These are phyloP conservation scores for Plasmodium reichenowi DNA, from an alignment of 169 alveolate species.

Conservation along the genomic window DNA sequence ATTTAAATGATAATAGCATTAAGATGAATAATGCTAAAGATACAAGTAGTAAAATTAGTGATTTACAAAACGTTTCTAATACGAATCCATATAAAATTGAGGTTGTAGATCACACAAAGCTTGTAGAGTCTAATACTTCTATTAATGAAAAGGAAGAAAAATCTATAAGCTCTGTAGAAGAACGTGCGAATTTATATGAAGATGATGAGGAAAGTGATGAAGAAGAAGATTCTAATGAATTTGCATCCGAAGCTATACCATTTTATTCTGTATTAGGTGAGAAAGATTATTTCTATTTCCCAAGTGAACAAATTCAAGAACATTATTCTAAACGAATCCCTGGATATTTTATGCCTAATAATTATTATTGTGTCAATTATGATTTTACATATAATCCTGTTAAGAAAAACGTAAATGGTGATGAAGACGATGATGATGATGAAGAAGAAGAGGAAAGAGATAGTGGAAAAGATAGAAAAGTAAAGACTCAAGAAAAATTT, in stretches of 20 bases:
- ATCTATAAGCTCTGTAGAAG: not conserved
- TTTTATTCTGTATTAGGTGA: slow-evolving; percentile 74
- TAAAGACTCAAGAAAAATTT: slow-evolving; percentile 31
- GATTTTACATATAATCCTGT: slow-evolving; percentile 42
- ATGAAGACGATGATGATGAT: too few species aligned
- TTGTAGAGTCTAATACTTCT: too few species aligned
- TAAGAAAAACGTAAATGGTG: not conserved
- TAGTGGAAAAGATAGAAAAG: slow-evolving; percentile 7
- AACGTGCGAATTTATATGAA: not conserved
- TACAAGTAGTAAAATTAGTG: not conserved
- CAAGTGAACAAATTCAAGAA: slow-evolving; percentile 77
- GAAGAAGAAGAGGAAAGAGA: too few species aligned
- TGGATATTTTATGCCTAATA: slow-evolving; percentile 74
- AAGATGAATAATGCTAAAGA: not conserved
- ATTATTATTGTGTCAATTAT: slow-evolving; percentile 54
- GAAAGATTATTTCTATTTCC: slow-evolving; percentile 66
- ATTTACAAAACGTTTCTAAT: not conserved
- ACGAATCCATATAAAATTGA: not conserved
- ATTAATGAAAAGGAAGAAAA: too few species aligned
- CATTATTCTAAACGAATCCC: slow-evolving; percentile 69
- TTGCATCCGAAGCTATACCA: slow-evolving; percentile 24
- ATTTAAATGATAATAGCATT: not conserved
- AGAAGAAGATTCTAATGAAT: slow-evolving; percentile 7
- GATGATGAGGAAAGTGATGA: slow-evolving; percentile 34
- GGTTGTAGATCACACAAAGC: not conserved